A percentile compares a stretch with the other conserved stretches of the same genome.
Conservation (phyloP, 2,329 filamentous ascomycete genomes). For the Ophiostoma montium region DNA sequence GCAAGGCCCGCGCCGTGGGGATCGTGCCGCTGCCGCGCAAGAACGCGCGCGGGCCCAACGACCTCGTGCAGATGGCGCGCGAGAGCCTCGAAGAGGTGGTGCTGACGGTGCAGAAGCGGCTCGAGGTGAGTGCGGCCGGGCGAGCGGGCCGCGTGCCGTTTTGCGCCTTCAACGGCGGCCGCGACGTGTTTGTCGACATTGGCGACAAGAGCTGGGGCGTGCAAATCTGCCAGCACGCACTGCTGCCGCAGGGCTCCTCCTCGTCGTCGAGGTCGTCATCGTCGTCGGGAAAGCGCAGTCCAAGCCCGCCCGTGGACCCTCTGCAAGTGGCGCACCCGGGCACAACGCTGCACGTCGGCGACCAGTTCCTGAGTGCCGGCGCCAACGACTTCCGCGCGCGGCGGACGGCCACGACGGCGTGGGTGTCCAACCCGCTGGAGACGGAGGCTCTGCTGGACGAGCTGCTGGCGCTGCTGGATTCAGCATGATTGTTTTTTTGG, state of each 20-base stretch:
- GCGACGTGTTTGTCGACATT: constrained; percentile 97
- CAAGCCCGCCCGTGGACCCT: background rate
- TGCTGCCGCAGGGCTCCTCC: constrained; percentile 11
- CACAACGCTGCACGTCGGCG: constrained; percentile 75
- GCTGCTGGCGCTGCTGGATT: constrained; percentile 42
- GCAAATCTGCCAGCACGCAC: constrained; percentile 57
- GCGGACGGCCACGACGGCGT: constrained; percentile 84
- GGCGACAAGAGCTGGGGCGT: constrained; percentile 97
- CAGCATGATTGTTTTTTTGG: no score
- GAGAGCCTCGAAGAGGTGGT: constrained; percentile 95
- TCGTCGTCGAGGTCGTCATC: no score
- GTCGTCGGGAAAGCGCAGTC: no score
- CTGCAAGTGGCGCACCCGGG: constrained; percentile 4
- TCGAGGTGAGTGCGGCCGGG: constrained; percentile 66
- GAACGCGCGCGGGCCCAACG: background rate
- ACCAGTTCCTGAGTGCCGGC: constrained; percentile 90
- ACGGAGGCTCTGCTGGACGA: constrained; percentile 85
- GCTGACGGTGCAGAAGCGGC: constrained; percentile 79
- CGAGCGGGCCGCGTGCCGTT: constrained; percentile 53
- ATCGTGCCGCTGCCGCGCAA: constrained; percentile 40
- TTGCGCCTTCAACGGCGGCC: constrained; percentile 95
- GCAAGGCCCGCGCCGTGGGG: constrained; percentile 79
- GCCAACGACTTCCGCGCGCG: constrained; percentile 96
- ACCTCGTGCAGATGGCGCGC: constrained; percentile 48
- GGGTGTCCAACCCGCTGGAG: constrained; percentile 87